Evolutionary conservation across 2,329 filamentous ascomycete genomes (phyloP).

Genomic region (Botryotinia convoluta): DNA sequence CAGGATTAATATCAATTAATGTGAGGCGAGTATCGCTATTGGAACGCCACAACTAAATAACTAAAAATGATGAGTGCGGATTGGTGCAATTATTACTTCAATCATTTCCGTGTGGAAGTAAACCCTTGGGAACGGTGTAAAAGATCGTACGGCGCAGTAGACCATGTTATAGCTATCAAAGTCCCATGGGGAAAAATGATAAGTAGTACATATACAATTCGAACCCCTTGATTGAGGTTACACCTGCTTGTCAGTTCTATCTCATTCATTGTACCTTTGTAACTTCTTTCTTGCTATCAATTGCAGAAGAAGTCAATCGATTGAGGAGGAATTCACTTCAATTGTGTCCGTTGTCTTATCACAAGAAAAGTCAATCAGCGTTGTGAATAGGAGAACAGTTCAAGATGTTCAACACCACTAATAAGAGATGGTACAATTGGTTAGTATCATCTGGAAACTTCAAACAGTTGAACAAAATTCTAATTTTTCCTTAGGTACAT

Average conservation of each 20-base stretch:
- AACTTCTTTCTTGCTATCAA: neutral
- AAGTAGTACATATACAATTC: slow-evolving; percentile 3
- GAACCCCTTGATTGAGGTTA: neutral
- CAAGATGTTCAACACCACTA: slow-evolving; percentile 15
- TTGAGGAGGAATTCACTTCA: neutral
- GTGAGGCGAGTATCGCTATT: neutral
- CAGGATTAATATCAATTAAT: neutral
- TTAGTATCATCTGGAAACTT: neutral
- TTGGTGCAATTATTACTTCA: slow-evolving; percentile 18
- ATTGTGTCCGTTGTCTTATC: neutral
- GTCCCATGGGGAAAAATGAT: neutral
- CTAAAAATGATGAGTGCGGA: neutral
- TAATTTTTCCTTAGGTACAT: slow-evolving; percentile 52
- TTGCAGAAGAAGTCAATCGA: neutral
- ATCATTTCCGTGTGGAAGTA: slow-evolving; percentile 16
- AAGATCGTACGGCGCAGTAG: slow-evolving; percentile 6
- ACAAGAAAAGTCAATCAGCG: neutral
- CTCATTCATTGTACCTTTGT: neutral
- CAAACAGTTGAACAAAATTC: neutral
- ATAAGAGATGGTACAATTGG: slow-evolving; percentile 21
- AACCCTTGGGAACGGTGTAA: neutral
- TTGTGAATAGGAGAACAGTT: neutral
- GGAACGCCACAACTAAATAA: neutral
- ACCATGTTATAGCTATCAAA: neutral
- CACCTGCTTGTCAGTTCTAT: neutral